Conservation (phyloP, 305 asterid species). For the Fraxinus velutina region DNA sequence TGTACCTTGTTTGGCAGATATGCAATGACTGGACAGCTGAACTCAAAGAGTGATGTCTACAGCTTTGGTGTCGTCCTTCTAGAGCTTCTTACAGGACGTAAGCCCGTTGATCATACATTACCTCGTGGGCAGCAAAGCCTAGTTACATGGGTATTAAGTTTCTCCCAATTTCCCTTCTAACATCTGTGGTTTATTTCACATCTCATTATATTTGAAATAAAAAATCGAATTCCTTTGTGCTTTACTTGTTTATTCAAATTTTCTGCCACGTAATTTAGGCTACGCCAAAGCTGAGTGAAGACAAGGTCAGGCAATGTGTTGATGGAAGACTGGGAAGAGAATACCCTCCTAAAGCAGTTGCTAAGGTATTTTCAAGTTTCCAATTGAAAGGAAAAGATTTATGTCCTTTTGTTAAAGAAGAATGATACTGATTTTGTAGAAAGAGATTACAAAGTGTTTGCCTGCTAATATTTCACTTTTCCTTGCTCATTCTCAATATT, state of each 20-base stretch:
- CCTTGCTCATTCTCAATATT: background rate
- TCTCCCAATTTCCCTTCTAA: background rate
- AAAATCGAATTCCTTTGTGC: slow-evolving; percentile 8
- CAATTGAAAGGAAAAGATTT: background rate
- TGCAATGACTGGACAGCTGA: slow-evolving; percentile 49
- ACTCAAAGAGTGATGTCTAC: slow-evolving; percentile 41
- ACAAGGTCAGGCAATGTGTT: slow-evolving; percentile 30
- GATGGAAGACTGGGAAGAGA: slow-evolving; percentile 19
- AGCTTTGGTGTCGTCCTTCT: slow-evolving; percentile 47
- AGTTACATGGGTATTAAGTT: slow-evolving; percentile 39
- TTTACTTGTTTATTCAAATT: background rate
- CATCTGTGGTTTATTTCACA: background rate
- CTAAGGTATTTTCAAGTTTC: slow-evolving; percentile 16
- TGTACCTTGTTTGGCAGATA: slow-evolving; percentile 27
- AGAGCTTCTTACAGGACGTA: slow-evolving; percentile 41
- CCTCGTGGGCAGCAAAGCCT: slow-evolving; percentile 48
- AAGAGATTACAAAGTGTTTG: background rate
- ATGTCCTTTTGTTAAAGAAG: background rate
- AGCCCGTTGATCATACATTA: slow-evolving; percentile 43
- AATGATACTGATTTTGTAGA: background rate
- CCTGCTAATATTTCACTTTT: background rate
- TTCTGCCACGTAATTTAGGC: slow-evolving; percentile 24
- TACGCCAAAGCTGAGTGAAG: slow-evolving; percentile 33
- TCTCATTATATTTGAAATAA: background rate
- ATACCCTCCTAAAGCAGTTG: slow-evolving; percentile 32